Percentiles rank a stretch among this genome's conserved stretches.
Conservation (phyloP, 257 asterid species). For the Petunia axillaris region DNA sequence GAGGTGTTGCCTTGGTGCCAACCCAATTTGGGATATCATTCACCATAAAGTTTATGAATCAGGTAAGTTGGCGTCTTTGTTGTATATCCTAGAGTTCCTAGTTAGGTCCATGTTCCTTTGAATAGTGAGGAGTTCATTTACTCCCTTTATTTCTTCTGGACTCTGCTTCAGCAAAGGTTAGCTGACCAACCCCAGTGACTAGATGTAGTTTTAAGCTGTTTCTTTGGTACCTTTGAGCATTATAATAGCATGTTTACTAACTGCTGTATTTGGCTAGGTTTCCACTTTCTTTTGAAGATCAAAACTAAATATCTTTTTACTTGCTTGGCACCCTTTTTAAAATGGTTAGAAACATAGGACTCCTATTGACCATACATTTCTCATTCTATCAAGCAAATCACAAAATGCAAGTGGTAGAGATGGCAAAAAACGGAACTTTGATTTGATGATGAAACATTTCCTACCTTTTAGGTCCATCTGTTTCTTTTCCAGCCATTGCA, state of each 20-base stretch:
- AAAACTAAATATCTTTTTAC: too few species aligned
- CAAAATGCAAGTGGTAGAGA: constrained; percentile 6
- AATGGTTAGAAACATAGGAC: background rate
- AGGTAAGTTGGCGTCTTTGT: constrained; percentile 49
- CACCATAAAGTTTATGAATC: constrained; percentile 89
- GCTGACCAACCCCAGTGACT: background rate
- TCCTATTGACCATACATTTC: constrained; percentile 4
- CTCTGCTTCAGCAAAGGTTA: constrained; percentile 9
- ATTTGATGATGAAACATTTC: background rate
- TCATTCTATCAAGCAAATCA: constrained; percentile 13
- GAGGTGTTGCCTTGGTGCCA: constrained; percentile 85
- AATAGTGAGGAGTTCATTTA: background rate
- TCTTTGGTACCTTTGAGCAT: constrained; percentile 16
- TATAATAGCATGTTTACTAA: background rate
- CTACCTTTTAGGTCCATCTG: background rate
- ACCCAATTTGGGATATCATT: constrained; percentile 95
- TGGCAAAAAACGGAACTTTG: background rate
- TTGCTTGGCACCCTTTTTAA: background rate
- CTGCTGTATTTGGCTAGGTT: constrained; percentile 5
- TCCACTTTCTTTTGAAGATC: background rate
- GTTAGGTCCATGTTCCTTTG: constrained; percentile 13
- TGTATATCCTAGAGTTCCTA: constrained; percentile 18
- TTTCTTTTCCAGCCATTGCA: background rate
- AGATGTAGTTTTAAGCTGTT: constrained; percentile 11
- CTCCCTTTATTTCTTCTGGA: background rate